phyloP scores from a whole-genome alignment of 2,329 filamentous ascomycete genomes.

The Xylaria sp. region DNA sequence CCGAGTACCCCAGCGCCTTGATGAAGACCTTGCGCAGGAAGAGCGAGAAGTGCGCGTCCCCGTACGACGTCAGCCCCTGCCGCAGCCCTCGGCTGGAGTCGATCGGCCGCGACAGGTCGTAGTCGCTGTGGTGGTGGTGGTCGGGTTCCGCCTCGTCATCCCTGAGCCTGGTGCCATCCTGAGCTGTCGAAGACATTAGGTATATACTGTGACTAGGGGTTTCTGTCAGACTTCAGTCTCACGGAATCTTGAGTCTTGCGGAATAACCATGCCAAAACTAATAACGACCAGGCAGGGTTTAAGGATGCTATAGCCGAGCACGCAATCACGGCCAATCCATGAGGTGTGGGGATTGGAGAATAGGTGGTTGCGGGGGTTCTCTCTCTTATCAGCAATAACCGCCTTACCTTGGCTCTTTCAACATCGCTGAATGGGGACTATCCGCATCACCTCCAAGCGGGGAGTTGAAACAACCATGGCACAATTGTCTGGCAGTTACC shows the following conservation, averaged over 20 bases:
- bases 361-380: not conserved
- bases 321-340: no score
- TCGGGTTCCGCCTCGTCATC: not conserved
- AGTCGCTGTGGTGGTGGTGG: slow-evolving; percentile 67
- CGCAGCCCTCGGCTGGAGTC: slow-evolving; percentile 55
- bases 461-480: not conserved
- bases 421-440: not conserved
- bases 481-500: no score
- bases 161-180: not conserved
- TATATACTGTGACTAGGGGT: not conserved
- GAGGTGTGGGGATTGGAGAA: not conserved
- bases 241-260: not conserved
- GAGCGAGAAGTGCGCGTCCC: slow-evolving; percentile 74
- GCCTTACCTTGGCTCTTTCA: no score
- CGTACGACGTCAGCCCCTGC: slow-evolving; percentile 68
- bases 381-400: not conserved
- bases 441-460: not conserved
- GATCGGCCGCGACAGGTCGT: slow-evolving; percentile 60
- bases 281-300: no score
- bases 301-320: no score
- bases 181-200: slow-evolving; percentile 3
- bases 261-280: no score
- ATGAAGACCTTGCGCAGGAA: slow-evolving; percentile 78
- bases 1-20: slow-evolving; percentile 74
- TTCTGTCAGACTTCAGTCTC: not conserved